Evolutionary conservation across 371 early-diverging fungal genomes (phyloP).

Genomic region (Haplosporangium sp.): DNA sequence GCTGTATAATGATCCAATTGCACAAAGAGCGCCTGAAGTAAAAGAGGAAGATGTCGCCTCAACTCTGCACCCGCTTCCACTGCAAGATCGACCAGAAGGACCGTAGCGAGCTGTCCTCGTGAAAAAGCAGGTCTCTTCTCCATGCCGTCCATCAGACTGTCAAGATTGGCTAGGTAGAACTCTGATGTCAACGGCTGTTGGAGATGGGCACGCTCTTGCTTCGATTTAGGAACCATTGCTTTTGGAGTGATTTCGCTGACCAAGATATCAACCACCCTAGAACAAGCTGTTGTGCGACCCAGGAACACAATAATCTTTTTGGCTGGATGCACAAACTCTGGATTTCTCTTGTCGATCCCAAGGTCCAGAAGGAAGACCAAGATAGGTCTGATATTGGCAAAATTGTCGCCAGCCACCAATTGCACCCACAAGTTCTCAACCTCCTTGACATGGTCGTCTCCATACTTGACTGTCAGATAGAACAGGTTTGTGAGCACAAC

Average conservation of each 20-base stretch:
- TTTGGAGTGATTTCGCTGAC: constrained; percentile 80
- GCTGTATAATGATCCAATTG: constrained; percentile 84
- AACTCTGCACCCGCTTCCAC: constrained; percentile 82
- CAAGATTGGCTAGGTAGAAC: constrained; percentile 76
- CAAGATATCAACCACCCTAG: constrained; percentile 71
- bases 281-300: constrained; percentile 76
- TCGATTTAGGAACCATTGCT: constrained; percentile 78
- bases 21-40: constrained; percentile 83
- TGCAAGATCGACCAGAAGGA: constrained; percentile 84
- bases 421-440: constrained; percentile 87
- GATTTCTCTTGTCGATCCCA: constrained; percentile 81
- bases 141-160: constrained; percentile 72
- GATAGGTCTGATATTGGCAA: constrained; percentile 74
- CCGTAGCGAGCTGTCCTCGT: constrained; percentile 81
- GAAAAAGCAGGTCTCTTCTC: constrained; percentile 82
- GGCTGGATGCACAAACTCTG: constrained; percentile 81
- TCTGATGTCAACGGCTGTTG: constrained; percentile 24
- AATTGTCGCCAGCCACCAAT: constrained; percentile 72
- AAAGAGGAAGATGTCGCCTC: constrained; percentile 74
- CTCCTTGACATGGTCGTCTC: constrained; percentile 81
- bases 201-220: constrained; percentile 60
- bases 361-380: constrained; percentile 81
- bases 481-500: constrained; percentile 86
- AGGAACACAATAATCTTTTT: constrained; percentile 86
- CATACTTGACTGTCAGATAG: constrained; percentile 86